These are phyloP conservation scores for Epicoccum sorghinum DNA, from an alignment of 2,329 filamentous ascomycete species.

Conservation along the genomic window DNA sequence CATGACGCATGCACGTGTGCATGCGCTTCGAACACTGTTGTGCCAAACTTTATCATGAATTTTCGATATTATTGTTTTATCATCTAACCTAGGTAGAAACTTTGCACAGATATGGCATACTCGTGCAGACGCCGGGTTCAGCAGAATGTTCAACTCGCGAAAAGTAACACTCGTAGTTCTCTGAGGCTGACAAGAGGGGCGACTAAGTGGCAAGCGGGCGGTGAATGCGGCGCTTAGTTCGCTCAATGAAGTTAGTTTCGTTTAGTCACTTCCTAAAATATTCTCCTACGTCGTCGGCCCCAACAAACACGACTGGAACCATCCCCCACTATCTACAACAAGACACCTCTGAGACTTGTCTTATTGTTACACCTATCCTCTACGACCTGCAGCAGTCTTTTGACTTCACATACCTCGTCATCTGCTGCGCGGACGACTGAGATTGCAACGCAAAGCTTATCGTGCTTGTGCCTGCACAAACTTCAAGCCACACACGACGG, in stretches of 20 bases:
- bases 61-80: too few species aligned
- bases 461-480: conserved; percentile 24
- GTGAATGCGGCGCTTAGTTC: conserved; percentile 6
- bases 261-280: conserved; percentile 15
- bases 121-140: too few species aligned
- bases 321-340: conserved; percentile 4
- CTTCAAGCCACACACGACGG: conserved; percentile 14
- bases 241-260: neutral
- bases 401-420: conserved; percentile 1
- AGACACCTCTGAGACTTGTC: conserved; percentile 3
- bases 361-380: neutral
- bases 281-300: conserved; percentile 11
- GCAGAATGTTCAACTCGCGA: too few species aligned
- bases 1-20: neutral
- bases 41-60: too few species aligned
- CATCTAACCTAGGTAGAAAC: too few species aligned
- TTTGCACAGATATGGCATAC: too few species aligned
- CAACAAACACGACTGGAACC: conserved; percentile 10
- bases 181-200: too few species aligned
- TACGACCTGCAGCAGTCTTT: conserved; percentile 4
- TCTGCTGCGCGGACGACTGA: conserved; percentile 6
- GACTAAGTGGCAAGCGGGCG: neutral
- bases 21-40: neutral
- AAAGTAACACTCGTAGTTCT: too few species aligned
- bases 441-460: conserved; percentile 17